Conservation (phyloP, 1,284 basidiomycete genomes). For the Trametes hirsuta region DNA sequence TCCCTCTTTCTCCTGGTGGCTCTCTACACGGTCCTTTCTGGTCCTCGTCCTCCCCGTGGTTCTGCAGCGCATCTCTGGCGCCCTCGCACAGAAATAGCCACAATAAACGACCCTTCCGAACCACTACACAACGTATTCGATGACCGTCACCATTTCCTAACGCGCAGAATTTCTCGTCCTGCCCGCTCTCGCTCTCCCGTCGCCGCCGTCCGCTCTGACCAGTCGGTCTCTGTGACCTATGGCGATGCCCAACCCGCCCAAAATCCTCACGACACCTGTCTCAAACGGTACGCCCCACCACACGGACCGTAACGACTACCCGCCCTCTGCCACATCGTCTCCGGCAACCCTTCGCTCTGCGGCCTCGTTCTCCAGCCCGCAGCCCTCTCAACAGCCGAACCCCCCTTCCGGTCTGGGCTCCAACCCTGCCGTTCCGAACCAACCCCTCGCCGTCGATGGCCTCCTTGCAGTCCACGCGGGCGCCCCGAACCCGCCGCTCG, state of each 20-base stretch:
- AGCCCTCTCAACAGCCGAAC: slow-evolving; percentile 26
- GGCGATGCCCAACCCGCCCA: slow-evolving; percentile 22
- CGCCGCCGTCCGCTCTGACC: background rate
- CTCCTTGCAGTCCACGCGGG: slow-evolving; percentile 57
- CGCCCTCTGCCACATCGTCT: slow-evolving; percentile 23
- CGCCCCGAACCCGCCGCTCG: slow-evolving; percentile 56
- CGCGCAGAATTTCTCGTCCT: slow-evolving; percentile 5
- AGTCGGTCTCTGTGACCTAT: slow-evolving; percentile 10
- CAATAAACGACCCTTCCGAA: slow-evolving; percentile 7
- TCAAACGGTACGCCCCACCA: slow-evolving; percentile 27
- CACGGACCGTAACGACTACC: slow-evolving; percentile 22
- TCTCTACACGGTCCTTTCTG: slow-evolving; percentile 15
- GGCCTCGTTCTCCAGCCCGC: slow-evolving; percentile 28
- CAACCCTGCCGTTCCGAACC: slow-evolving; percentile 32
- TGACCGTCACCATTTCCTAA: slow-evolving; percentile 4
- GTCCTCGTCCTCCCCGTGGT: slow-evolving; percentile 5
- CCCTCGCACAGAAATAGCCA: background rate
- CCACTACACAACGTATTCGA: background rate
- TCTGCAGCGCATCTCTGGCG: background rate
- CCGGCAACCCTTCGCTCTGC: slow-evolving; percentile 28
- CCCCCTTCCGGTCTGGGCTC: slow-evolving; percentile 32
- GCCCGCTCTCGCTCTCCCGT: background rate
- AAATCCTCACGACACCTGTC: slow-evolving; percentile 20
- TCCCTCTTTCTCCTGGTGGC: background rate
- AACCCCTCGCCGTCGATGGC: slow-evolving; percentile 52